Conservation (phyloP, 163 green algal genomes). For the Scenedesmus sp. region DNA sequence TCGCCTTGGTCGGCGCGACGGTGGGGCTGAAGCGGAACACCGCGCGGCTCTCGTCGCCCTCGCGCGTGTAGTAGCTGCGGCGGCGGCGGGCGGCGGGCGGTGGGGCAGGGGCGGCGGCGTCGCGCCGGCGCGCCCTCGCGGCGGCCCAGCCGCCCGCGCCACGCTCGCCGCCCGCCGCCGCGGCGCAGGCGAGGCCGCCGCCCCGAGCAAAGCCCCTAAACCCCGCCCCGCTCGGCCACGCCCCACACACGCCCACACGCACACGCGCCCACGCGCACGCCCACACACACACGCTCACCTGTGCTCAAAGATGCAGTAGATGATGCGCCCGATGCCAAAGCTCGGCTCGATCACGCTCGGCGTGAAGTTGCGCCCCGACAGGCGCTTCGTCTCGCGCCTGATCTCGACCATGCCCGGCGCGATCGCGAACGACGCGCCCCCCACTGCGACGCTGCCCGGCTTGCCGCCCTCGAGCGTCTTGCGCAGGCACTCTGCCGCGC, state of each 20-base stretch:
- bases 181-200: too few relatives aligned
- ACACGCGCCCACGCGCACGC: too few relatives aligned
- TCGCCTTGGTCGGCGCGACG: slow-evolving; percentile 96
- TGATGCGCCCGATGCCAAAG: slow-evolving; percentile 98
- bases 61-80: slow-evolving; percentile 84
- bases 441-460: slow-evolving; percentile 20
- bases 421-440: slow-evolving; percentile 1
- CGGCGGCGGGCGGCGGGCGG: too few relatives aligned
- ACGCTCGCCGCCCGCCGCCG: too few relatives aligned
- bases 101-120: too few relatives aligned
- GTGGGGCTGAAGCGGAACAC: slow-evolving; percentile 93
- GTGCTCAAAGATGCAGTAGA: slow-evolving; percentile 99
- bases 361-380: slow-evolving; percentile 85
- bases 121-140: too few relatives aligned
- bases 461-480: slow-evolving; percentile 19
- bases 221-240: too few relatives aligned
- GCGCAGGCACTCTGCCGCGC: slow-evolving; percentile 27
- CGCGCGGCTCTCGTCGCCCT: slow-evolving; percentile 62
- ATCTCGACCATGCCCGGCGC: slow-evolving; percentile 75
- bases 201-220: too few relatives aligned
- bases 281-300: too few relatives aligned
- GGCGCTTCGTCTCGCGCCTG: slow-evolving; percentile 77
- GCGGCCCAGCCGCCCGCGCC: too few relatives aligned
- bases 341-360: slow-evolving; percentile 98
- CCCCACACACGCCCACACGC: too few relatives aligned